Evolutionary conservation across 441 rosid species (phyloP), one percentile per base, ranked within the genome.

Genomic region (Pelargonium australe): DNA sequence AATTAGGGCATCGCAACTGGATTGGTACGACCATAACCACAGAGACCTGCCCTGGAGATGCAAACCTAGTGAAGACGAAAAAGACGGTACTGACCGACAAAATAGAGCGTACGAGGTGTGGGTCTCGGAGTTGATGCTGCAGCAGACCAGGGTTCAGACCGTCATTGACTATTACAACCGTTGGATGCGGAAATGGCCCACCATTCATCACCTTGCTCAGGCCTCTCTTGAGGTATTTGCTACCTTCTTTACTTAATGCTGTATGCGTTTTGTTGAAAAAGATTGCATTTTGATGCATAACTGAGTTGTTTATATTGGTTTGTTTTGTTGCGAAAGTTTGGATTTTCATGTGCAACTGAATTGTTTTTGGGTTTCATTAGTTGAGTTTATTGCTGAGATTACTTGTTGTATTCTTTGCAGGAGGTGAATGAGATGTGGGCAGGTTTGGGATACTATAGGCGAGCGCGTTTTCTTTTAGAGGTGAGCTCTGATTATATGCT

Each of bases 341-440:
- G 12, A 2, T 43, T 67, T 51, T 19, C 45, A 4, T 63, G 28
- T n/a, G n/a, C n/a, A 31, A 19, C 14, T 31, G 7, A 68, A 3
- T 5, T 57, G 49, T 4, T 16, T 51, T 1, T 31, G 23, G 55
- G 55, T 49, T 12, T 49, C 55, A 1, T 49, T 49, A 12, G 13
- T 12, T 49, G 55, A 49, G 55, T 49, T 12, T 2, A 12, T 68
- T 25, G 58, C 4, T 34, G 49, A 11, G 11, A 45, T 3, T 7
- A 25, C 9, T 57, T 31, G 51, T 70, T 6, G 2, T 47, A 65
- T 23, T 13, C 64, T 68, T 64, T 75, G 78, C 85, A 93, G 97
- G 97, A 93, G 80, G 97, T 90, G 74, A 93, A 93, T 71, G 89
- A 93, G 75, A 86, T 90, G 91, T 93, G 97, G 97, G 98, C 97